Conservation (phyloP, 2,329 filamentous ascomycete species). For the Periconia macrospinosa region DNA sequence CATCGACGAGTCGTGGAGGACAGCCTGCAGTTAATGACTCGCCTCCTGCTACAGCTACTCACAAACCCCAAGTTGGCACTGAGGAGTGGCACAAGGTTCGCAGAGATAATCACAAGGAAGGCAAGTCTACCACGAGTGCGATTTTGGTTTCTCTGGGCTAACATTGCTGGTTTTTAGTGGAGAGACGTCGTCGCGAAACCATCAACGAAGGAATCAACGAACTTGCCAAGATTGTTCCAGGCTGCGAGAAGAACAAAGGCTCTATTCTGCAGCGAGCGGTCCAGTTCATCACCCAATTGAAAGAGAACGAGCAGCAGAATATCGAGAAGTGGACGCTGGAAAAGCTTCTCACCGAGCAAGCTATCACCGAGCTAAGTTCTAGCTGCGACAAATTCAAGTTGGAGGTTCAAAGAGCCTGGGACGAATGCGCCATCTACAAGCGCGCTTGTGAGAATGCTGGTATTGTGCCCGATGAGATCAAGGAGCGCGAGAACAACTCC, state of each 20-base stretch:
- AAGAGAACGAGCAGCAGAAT: slow-evolving; percentile 91
- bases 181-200: slow-evolving; percentile 92
- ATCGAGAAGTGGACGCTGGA: slow-evolving; percentile 93
- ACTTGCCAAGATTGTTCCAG: slow-evolving; percentile 94
- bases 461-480: slow-evolving; percentile 44
- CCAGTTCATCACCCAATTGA: slow-evolving; percentile 90
- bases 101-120: slow-evolving; percentile 98
- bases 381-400: slow-evolving; percentile 86
- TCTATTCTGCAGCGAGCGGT: slow-evolving; percentile 93
- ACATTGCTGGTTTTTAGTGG: slow-evolving; percentile 63
- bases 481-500: slow-evolving; percentile 42
- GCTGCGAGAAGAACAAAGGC: slow-evolving; percentile 98
- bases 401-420: slow-evolving; percentile 76
- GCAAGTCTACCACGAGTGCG: slow-evolving; percentile 52
- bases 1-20: slow-evolving; percentile 51
- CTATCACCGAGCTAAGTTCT: slow-evolving; percentile 81
- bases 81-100: slow-evolving; percentile 98
- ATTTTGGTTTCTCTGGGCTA: not conserved
- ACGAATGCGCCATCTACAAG: slow-evolving; percentile 80
- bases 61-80: slow-evolving; percentile 88
- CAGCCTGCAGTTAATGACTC: slow-evolving; percentile 37
- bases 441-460: slow-evolving; percentile 44
- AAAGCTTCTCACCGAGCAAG: slow-evolving; percentile 87
- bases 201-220: slow-evolving; percentile 99
- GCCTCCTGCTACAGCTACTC: slow-evolving; percentile 33